Evolutionary conservation across 257 asterid species (phyloP), one percentile per base, ranked within the genome.

Genomic region (Scutellaria baicalensis): DNA sequence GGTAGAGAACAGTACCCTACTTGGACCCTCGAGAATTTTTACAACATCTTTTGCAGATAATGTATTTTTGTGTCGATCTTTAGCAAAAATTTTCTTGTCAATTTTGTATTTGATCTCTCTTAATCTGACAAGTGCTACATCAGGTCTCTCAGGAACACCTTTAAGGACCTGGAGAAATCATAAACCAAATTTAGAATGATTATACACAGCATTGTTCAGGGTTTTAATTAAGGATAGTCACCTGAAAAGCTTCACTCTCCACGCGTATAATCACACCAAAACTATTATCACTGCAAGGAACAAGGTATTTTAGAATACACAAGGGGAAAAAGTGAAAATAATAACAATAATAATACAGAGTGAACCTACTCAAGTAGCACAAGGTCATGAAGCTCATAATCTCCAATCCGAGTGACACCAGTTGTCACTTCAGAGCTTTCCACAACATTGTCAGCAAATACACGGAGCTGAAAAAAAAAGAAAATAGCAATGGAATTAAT

Each of bases 221-320:
- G 23, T 40, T 47, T 8, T 47, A 49, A 38, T 44, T 38, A 11
- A 16, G 12, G 68, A 61, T 21, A 71, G 76, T 76, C 69, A 89
- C 99, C 93, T 94, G 97, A 73, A 94, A 85, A 60, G 97, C 97
- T 83, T 94, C 97, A 70, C 93, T 89, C 71, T 94, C 99, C 21
- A 94, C 96, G 59, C 97, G 96, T 78, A 94, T 91, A 68, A 94
- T 85, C 68, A 91, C 93, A 8, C 97, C 99, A 70, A 94, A 94
- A 80, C 92, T 94, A 87, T 76, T 86, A 74, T 89, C 91, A 79
- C 99, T 94, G 97, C 82, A 80, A 81, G 36, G 20, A 57, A 57
- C 20, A 36, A 3, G 7, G 36, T 14, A 27, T 14, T 21, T 59
- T 7, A 62, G 49, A 59, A 47, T 36, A 23, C 65, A 11, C 14